phyloP scores from a whole-genome alignment of 1,284 basidiomycete genomes.

The Malassezia arunalokei region DNA sequence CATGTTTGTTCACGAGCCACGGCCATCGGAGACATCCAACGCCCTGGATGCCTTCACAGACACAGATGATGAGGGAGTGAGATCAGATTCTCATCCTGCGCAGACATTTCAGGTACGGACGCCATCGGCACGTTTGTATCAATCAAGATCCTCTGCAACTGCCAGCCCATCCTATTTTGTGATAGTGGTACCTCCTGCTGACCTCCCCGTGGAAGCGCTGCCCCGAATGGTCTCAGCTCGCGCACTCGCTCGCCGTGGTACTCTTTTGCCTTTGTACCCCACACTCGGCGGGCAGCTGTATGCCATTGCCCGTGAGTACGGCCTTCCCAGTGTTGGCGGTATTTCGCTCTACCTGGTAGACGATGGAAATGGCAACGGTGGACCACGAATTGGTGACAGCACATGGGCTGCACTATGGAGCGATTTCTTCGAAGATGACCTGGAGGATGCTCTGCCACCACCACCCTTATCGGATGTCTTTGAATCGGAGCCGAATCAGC shows the following conservation, averaged over 20 bases:
- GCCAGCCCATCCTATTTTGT: conserved; percentile 11
- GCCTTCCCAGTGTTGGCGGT: conserved; percentile 37
- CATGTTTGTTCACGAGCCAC: no score
- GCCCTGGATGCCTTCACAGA: background rate
- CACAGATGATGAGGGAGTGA: background rate
- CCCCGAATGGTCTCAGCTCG: conserved; percentile 7
- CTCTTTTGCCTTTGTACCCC: conserved; percentile 38
- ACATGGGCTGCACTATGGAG: conserved; percentile 40
- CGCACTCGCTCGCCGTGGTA: conserved; percentile 25
- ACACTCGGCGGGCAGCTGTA: conserved; percentile 42
- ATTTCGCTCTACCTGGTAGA: conserved; percentile 36
- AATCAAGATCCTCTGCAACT: background rate
- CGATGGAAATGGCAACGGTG: conserved; percentile 35
- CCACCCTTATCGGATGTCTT: background rate
- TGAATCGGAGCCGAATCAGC: conserved; percentile 2
- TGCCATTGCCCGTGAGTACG: conserved; percentile 42
- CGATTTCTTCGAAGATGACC: conserved; percentile 32
- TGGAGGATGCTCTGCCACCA: conserved; percentile 1
- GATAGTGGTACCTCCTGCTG: conserved; percentile 12
- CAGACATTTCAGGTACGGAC: background rate
- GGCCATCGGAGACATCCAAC: no score
- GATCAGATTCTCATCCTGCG: background rate
- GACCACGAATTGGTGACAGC: conserved; percentile 36
- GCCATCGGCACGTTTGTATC: conserved; percentile 6
- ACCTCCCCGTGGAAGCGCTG: conserved; percentile 12